Evolutionary conservation across 2,329 filamentous ascomycete species (phyloP), one percentile per base, ranked within the genome.

Genomic region (Thelonectria discophora): DNA sequence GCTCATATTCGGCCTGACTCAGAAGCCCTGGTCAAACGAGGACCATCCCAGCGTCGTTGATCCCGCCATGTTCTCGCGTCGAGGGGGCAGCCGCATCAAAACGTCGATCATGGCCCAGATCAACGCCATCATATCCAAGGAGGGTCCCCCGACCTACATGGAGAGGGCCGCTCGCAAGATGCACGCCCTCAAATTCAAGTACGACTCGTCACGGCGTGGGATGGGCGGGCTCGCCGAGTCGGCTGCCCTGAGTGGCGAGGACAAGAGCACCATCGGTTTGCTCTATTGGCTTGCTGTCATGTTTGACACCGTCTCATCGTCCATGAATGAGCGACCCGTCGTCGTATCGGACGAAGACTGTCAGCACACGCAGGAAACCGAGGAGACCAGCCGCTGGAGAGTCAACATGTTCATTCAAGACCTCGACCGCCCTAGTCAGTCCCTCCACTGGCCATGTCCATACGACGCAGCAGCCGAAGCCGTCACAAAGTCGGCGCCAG

Each of bases 241-340:
- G 51, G 40, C 45, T 0, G 17, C 50, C 11, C 64, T 71, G 54
- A 66, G 53, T 0, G 47, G 46, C 1, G 56, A 68, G 40, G 75
- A 79, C 5, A 70, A 72, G 7, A 70, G 79, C 11, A 86, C 85
- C 0, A 76, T 87, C 24, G 78, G 82, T 12, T 73, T 87, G 11
- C 68, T 87, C 2, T 87, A 84, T 67, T 88, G 85, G 85, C 74
- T 88, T 15, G 82, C 81, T 0, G 76, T 86, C 47, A 87, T 87
- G 84, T 84, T 86, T 49, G 85, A 87, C 66, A 87, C 84, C 0
- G 72, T 86, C 9, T 85, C 82, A 0, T 80, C 85, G 0, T 83
- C 83, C 1, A 84, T 87, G 77, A 78, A 82, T 34, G 64, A 74
- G 60, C 64, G 72, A 21, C 69, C 72, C 0, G 69, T 79, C 4